These are phyloP conservation scores for Hemisphaericaspora xylofermentans DNA, from an alignment of 1,139 yeast species.

Conservation along the genomic window DNA sequence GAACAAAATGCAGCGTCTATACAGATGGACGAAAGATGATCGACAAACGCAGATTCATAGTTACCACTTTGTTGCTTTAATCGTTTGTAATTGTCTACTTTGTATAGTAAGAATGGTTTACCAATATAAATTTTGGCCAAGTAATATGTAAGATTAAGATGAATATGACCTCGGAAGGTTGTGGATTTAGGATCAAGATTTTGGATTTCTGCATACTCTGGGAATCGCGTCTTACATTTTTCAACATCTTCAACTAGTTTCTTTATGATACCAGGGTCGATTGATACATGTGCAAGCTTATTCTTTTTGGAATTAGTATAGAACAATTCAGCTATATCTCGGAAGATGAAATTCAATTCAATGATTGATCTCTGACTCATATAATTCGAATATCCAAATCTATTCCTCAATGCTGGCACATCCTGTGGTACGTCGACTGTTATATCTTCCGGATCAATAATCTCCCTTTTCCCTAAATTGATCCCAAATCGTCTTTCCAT, in stretches of 20 bases:
- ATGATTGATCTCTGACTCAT: constrained; percentile 16
- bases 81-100: constrained; percentile 16
- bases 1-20: constrained; percentile 21
- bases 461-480: constrained; percentile 17
- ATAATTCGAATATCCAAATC: constrained; percentile 16
- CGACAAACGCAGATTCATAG: constrained; percentile 16
- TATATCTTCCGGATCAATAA: constrained; percentile 14
- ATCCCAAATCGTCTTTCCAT: constrained; percentile 19
- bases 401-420: constrained; percentile 12
- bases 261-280: constrained; percentile 16
- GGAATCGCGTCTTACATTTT: constrained; percentile 14
- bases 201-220: constrained; percentile 13
- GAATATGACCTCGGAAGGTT: constrained; percentile 16
- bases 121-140: constrained; percentile 20
- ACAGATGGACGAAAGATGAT: constrained; percentile 19
- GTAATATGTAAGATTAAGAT: constrained; percentile 17
- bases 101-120: constrained; percentile 20
- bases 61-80: constrained; percentile 9
- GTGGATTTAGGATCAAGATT: constrained; percentile 11
- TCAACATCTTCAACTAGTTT: constrained; percentile 15
- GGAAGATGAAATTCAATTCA: constrained; percentile 15
- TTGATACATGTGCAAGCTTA: constrained; percentile 11
- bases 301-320: constrained; percentile 9
- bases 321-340: constrained; percentile 16
- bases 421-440: constrained; percentile 16